Evolutionary conservation across 345 rosid species (phyloP), one percentile per base, ranked within the genome.

Genomic region (Eucalyptus melliodora): DNA sequence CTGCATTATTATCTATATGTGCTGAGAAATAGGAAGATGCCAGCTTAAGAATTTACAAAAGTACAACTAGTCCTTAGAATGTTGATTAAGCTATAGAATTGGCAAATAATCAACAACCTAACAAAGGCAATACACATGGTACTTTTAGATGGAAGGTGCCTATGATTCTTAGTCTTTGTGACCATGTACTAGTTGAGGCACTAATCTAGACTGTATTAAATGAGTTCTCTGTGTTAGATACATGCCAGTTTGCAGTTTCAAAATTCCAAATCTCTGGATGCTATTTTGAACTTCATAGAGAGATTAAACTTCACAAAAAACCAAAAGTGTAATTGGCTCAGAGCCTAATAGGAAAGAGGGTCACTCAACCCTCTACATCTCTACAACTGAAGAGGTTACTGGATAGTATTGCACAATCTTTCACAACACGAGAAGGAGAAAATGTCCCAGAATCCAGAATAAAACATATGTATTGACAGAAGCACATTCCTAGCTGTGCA

Each of bases 1-100:
- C 99, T 98, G 96, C 90, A 93, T 77, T 77, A 40, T 77, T 77
- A 72, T 72, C 44, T 37, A 24, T 40, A 34, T 56, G 62, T 56
- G 72, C 67, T 53, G 56, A 53, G 50, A 53, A 55, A 42, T 82
- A 40, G 27, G 85, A 77, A 37, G 85, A 77, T 77, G 47, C 85
- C 85, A 77, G 44, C 85, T 77, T 23, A 77, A 77, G 47, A 40
- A 77, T 40, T 77, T 11, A 77, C 8, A 23, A 77, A 77, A 40
- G 85, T 37, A 72, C 82, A 77, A 40, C 85, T 42, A 77, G 85
- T 77, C 85, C 85, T 77, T 40, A 40, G 47, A 77, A 40, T 26
- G 47, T 77, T 77, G 85, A 77, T 77, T 40, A 40, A 40, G 85
- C 85, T 77, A 72, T 34, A 21, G 47, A 77, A 77, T 77, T 40